Evolutionary conservation across 2,329 filamentous ascomycete genomes (phyloP).

Genomic region (Epichloe sp.): DNA sequence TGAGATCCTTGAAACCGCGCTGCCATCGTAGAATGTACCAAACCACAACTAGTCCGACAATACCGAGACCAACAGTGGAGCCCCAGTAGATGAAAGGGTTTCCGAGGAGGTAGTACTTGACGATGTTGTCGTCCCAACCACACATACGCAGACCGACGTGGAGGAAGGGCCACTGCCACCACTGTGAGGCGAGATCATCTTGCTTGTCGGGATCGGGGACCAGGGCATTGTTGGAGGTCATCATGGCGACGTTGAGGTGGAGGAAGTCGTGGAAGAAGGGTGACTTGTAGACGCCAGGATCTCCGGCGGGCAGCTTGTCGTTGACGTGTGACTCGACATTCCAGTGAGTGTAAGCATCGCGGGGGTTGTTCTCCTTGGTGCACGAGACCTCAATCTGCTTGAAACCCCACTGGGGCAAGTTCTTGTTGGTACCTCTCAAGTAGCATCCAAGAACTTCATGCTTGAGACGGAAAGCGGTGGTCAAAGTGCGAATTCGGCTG

Average conservation of each 20-base stretch:
- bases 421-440: slow-evolving; percentile 86
- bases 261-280: slow-evolving; percentile 97
- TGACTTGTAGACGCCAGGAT: slow-evolving; percentile 87
- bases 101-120: slow-evolving; percentile 97
- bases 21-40: slow-evolving; percentile 96
- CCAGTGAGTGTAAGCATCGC: slow-evolving; percentile 95
- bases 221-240: slow-evolving; percentile 98
- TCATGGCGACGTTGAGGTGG: slow-evolving; percentile 97
- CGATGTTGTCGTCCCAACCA: slow-evolving; percentile 86
- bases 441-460: slow-evolving; percentile 81
- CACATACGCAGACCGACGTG: slow-evolving; percentile 97
- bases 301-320: slow-evolving; percentile 76
- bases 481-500: slow-evolving; percentile 77
- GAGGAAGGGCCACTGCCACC: slow-evolving; percentile 97
- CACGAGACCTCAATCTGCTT: slow-evolving; percentile 98
- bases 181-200: slow-evolving; percentile 88
- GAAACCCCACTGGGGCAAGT: slow-evolving; percentile 97
- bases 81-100: slow-evolving; percentile 97
- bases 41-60: slow-evolving; percentile 57
- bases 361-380: slow-evolving; percentile 81
- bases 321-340: slow-evolving; percentile 94
- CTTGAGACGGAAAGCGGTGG: slow-evolving; percentile 80
- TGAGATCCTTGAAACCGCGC: slow-evolving; percentile 79
- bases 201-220: slow-evolving; percentile 98
- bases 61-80: slow-evolving; percentile 63